Base-by-base conservation (phyloP, 2,329 filamentous ascomycete genomes). In the Capronia americana region DNA sequence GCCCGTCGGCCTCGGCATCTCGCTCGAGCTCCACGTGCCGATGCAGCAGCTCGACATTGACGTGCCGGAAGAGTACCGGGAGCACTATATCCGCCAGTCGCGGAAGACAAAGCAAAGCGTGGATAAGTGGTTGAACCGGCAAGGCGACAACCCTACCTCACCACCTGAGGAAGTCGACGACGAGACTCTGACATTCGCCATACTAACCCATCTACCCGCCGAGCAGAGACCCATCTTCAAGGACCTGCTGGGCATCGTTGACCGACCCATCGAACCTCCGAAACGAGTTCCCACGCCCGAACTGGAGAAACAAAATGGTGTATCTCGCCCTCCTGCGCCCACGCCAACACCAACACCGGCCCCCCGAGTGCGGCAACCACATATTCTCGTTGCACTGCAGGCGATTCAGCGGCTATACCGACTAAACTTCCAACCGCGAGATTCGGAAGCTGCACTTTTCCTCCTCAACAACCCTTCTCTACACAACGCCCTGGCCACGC, bases 71-170 rank as follows among this genome's bases (percentile, higher is more conserved):
- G 92, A 97, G 77, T 97, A 94, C 75, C 87, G 92, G 54, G 93
- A 95, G 61, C 93, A 97, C 76, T 98, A 96, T 76, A 87, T 96
- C 58, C 89, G 91, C 46, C 93, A 97, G 77, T 93, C 92, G 6
- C 92, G 93, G 77, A 97, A 97, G 80, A 96, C 94, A 20, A 92
- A 93, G 74, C 87, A 89, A n/a, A 90, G 91, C 0, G 94, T 98
- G 1, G 92, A 97, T 77, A 90, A 87, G 73, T 98, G 94, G 94
- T 87, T 98, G 68, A 89, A 86, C 41, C 90, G 87, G 66, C 94
- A 94, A 72, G 64, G 89, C 34, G 90, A 93, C 67, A 86, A 87
- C 17, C 86, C 90, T 1, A 87, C 87, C 1, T 90, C 89, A 59
- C 89, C 92, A 1, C 93, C 93, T 0, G 90, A 93, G 68, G 94